phyloP scores from a whole-genome alignment of 2,329 filamentous ascomycete species.

The Fusarium sp. region DNA sequence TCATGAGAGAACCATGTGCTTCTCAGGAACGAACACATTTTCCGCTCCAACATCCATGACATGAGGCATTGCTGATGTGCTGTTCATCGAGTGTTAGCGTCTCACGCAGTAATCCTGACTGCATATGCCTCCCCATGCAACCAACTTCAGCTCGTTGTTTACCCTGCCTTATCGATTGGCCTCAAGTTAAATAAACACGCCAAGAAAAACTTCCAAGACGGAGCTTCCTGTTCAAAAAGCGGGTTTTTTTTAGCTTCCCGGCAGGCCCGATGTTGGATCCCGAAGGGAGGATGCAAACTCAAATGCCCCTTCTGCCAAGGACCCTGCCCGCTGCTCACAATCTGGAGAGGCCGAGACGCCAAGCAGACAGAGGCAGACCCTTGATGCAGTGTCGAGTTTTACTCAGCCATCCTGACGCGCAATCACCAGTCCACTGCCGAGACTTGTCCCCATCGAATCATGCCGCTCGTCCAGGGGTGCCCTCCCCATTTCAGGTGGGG shows the following conservation, averaged over 20 bases:
- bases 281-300: background rate
- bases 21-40: background rate
- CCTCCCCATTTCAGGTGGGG: background rate
- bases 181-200: background rate
- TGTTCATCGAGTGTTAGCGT: background rate
- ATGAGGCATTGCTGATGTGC: background rate
- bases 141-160: background rate
- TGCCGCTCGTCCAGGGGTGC: background rate
- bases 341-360: background rate
- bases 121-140: background rate
- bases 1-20: background rate
- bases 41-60: background rate
- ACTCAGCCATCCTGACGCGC: conserved; percentile 37
- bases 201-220: background rate
- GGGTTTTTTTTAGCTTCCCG: background rate
- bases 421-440: conserved; percentile 12
- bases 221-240: background rate
- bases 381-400: conserved; percentile 14
- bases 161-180: background rate
- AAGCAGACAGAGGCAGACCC: background rate
- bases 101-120: background rate
- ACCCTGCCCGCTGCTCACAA: background rate
- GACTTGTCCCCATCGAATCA: background rate
- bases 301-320: background rate
- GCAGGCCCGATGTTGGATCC: background rate